Evolutionary conservation across 1,284 basidiomycete species (phyloP), one percentile per base, ranked within the genome.

Genomic region (Exobasidium cylindrosporum): DNA sequence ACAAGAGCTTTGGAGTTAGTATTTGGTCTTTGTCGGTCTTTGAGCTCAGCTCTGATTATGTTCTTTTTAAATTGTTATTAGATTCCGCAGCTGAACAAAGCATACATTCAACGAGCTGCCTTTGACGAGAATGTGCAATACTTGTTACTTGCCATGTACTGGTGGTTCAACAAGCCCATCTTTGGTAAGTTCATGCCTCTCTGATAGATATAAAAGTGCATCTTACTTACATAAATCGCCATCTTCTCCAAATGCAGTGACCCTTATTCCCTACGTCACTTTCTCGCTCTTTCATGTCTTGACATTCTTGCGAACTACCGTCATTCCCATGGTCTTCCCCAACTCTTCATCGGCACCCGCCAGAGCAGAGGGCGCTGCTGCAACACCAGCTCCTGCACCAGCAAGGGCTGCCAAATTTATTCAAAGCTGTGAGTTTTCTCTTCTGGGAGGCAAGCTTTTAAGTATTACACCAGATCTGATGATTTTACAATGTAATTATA

Each of bases 121-220:
- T 76, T 80, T 74, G 79, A 80, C 50, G 79, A 80, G 62, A 80
- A 80, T 58, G 79, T 80, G 31, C 77, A 79, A 63, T 80, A 80
- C 62, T 67, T 79, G 32, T 68, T 76, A 54, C 63, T 80, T 23
- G 77, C 78, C 2, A 63, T 80, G 31, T 78, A 80, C 72, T 80
- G 79, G 79, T 75, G 74, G 68, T 78, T 76, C 67, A 73, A 67
- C 54, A 74, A 73, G 64, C 76, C 79, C 40, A 79, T 80, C 67
- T 76, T 75, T 55, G 58, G 71, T 73, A 60, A 47, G 68, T 65
- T 44, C 17, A n/a, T n/a, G n/a, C 54, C 11, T 26, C 24, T n/a
- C 50, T 56, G 35, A 3, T 56, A 4, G 53, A 14, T 24, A 21
- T 29, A 28, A 24, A 24, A 23, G 7, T 21, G 29, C 23, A 40